These are phyloP conservation scores for Phytophthora hibernalis DNA, from an alignment of 352 stramenopile genomes.

Conservation along the genomic window DNA sequence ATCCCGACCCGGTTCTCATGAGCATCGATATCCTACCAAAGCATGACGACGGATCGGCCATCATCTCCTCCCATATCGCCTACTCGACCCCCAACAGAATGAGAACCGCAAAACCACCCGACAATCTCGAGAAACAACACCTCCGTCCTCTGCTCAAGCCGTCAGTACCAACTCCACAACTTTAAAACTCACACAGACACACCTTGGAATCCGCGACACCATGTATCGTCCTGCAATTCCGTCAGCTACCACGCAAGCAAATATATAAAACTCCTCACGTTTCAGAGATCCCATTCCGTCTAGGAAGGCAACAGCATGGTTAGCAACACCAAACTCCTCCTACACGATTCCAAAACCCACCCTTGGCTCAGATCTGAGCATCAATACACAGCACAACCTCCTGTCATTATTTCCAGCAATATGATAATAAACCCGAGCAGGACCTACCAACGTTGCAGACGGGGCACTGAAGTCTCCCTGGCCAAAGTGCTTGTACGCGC, in stretches of 20 bases:
- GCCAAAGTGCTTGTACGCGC: conserved; percentile 85
- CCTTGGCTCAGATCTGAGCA: conserved; percentile 57
- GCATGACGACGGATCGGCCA: conserved; percentile 82
- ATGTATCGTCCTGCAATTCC: conserved; percentile 64
- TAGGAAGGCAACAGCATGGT: conserved; percentile 16
- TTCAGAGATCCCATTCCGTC: conserved; percentile 65
- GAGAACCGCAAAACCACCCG: not conserved
- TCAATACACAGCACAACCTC: not conserved
- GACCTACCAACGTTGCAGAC: conserved; percentile 58
- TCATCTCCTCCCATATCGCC: conserved; percentile 91
- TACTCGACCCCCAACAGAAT: conserved; percentile 25
- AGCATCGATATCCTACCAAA: conserved; percentile 55
- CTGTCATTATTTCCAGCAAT: not conserved
- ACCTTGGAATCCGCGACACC: conserved; percentile 72
- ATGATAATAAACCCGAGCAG: not conserved
- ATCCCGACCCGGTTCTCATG: not conserved
- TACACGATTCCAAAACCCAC: conserved; percentile 31
- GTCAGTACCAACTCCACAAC: conserved; percentile 7
- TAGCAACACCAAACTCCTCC: not conserved
- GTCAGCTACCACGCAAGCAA: conserved; percentile 8
- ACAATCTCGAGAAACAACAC: conserved; percentile 14
- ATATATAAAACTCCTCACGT: conserved; percentile 47
- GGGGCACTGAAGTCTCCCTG: conserved; percentile 69
- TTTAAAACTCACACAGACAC: not conserved
- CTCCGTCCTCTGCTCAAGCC: conserved; percentile 34